phyloP scores from a whole-genome alignment of 306 rosid genomes.

The Vigna mungo region DNA sequence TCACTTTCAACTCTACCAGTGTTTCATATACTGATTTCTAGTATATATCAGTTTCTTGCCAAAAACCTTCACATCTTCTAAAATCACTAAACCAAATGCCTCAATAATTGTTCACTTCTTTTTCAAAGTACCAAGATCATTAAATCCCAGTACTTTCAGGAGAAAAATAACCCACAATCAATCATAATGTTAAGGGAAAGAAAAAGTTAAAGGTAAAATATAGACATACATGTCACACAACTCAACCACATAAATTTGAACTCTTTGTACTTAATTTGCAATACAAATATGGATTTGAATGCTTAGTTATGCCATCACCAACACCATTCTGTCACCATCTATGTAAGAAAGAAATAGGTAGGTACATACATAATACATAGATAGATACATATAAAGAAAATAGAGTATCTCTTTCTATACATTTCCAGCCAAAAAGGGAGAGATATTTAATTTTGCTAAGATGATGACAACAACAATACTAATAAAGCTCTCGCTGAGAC shows the following conservation, averaged over 20 bases:
- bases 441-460: slow-evolving; percentile 40
- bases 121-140: neutral
- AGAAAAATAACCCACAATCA: slow-evolving; percentile 1
- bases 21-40: slow-evolving; percentile 10
- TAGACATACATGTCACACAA: neutral
- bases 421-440: slow-evolving; percentile 54
- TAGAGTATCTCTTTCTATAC: slow-evolving; percentile 78
- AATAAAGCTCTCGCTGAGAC: slow-evolving; percentile 63
- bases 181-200: slow-evolving; percentile 24
- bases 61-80: neutral
- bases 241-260: slow-evolving; percentile 29
- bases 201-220: slow-evolving; percentile 16
- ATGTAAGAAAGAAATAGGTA: slow-evolving; percentile 60
- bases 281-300: slow-evolving; percentile 33
- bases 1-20: neutral
- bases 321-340: slow-evolving; percentile 47
- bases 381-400: slow-evolving; percentile 43
- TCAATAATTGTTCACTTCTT: neutral
- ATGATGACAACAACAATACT: slow-evolving; percentile 48
- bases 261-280: slow-evolving; percentile 18
- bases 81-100: slow-evolving; percentile 19
- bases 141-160: neutral
- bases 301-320: slow-evolving; percentile 40
- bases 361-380: slow-evolving; percentile 52
- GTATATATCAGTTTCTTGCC: neutral